Evolutionary conservation across 495 filamentous ascomycete genomes (phyloP), one percentile per base, ranked within the genome.

Genomic region (Lentithecium fluviatile): DNA sequence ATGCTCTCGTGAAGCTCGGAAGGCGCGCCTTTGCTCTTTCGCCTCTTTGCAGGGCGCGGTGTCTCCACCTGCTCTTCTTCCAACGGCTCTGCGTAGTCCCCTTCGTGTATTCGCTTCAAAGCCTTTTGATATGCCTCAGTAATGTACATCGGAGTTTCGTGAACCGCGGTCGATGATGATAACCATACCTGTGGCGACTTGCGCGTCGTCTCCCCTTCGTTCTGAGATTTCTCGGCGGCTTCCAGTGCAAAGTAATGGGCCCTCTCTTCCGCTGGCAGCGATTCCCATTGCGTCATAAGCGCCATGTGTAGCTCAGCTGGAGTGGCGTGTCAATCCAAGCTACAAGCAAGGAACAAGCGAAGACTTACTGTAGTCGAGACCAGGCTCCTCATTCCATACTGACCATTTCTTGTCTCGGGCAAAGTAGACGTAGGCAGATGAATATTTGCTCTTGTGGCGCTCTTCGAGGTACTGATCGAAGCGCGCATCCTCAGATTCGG

Each of bases 181-280:
- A 43, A 20, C 19, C 13, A 43, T 51, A 45, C 36, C 29, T 56
- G 26, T 25, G 52, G 32, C 15, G 21, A 21, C 7, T 32, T 8
- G 15, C 20, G 36, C 17, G 6, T 20, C 10, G 8, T 58, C 48
- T 67, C 53, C 26, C 56, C 17, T 29, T 56, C 46, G 26, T 36
- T 36, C 19, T 52, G 58, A 19, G 21, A 37, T 38, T 20, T 55
- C 23, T 67, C 64, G 17, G 54, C 58, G 40, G 42, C 47, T 59
- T 62, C 64, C 47, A 62, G 40, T 0, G 8, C 19, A 5, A 37
- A n/a, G 34, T 67, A 67, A 19, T 37, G 53, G 2, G 45, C 40
- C 19, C 58, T 57, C 23, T 62, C 58, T 43, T 62, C 32, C n/a
- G 45, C 58, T 46, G 58, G 37, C 6, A 66, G 47, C 2, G 45